Evolutionary conservation across 2,329 filamentous ascomycete genomes (phyloP).

Genomic region (Venturia pyrina): DNA sequence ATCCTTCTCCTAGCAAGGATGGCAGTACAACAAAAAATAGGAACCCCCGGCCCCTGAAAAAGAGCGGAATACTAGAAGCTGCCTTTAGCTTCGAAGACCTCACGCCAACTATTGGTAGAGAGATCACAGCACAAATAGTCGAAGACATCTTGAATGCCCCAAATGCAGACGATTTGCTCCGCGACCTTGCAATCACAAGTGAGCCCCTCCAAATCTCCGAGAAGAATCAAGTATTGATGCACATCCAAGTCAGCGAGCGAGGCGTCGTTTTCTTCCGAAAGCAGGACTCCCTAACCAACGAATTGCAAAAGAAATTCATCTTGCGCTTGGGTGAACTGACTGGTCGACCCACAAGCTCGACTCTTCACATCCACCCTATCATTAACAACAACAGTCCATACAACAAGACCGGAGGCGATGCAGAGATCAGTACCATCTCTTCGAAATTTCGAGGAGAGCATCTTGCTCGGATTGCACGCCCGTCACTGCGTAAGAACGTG

Average conservation of each 20-base stretch:
- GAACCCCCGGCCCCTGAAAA: slow-evolving; percentile 32
- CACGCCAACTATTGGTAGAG: slow-evolving; percentile 52
- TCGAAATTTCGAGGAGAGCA: slow-evolving; percentile 43
- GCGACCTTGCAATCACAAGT: slow-evolving; percentile 46
- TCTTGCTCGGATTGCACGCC: background rate
- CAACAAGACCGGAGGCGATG: slow-evolving; percentile 38
- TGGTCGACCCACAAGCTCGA: slow-evolving; percentile 47
- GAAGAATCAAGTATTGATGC: slow-evolving; percentile 5
- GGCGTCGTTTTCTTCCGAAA: slow-evolving; percentile 62
- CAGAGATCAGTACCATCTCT: slow-evolving; percentile 55
- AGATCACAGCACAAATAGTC: slow-evolving; percentile 46
- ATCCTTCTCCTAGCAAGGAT: background rate
- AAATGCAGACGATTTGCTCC: slow-evolving; percentile 27
- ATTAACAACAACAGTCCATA: slow-evolving; percentile 45
- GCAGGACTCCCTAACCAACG: slow-evolving; percentile 50
- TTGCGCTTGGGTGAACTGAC: slow-evolving; percentile 49
- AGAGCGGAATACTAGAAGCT: slow-evolving; percentile 40
- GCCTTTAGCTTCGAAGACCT: slow-evolving; percentile 46
- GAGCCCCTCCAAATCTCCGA: background rate
- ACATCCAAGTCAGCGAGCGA: slow-evolving; percentile 48
- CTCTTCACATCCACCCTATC: slow-evolving; percentile 51
- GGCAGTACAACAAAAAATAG: background rate
- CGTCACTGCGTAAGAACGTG: slow-evolving; percentile 21
- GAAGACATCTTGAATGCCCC: slow-evolving; percentile 25
- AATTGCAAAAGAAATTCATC: slow-evolving; percentile 56